Evolutionary conservation across 2,329 filamentous ascomycete genomes (phyloP), one percentile per base, ranked within the genome.

Genomic region (Penicillium sp.): DNA sequence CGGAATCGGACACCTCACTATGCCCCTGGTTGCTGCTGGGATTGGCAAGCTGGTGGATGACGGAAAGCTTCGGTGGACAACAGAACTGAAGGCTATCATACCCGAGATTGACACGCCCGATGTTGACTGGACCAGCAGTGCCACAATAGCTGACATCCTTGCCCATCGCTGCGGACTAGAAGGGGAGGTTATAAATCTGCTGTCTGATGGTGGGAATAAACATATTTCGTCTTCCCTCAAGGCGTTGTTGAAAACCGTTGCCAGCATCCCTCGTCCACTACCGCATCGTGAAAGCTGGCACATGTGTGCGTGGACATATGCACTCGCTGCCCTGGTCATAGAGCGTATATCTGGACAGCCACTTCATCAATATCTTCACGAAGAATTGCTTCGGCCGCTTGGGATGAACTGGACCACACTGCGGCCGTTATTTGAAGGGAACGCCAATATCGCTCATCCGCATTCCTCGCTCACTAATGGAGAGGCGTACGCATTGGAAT

Each of bases 31-130:
- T 11, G 41, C 47, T n/a, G 36, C 34, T 13, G 47, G 34, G 16
- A 29, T 49, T 41, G 47, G 41, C 2, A 40, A 31, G 16, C 22
- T 49, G 7, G 35, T 49, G 12, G 41, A 49, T 1, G 34, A 35
- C 18, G 35, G 35, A 16, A 49, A 45, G 13, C 11, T 49, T n/a
- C 14, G 28, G 12, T 49, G 47, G 47, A 45, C 35, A 13, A 45
- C 41, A 2, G 19, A 19, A 7, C 12, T 49, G 29, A 25, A 7
- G 4, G 14, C 25, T 6, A 44, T 45, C 9, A 12, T 49, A 9
- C 47, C 41, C 1, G 41, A 35, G 5, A 22, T 49, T 11, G n/a
- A 19, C 6, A 14, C 18, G 10, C 1, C 11, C 5, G n/a, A 22
- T 14, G 13, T 11, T 5, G 3, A 25, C n/a, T 37, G 42, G 28